Evolutionary conservation across 2,329 filamentous ascomycete genomes (phyloP).

Genomic region (Ceratocystiopsis brevicomis): DNA sequence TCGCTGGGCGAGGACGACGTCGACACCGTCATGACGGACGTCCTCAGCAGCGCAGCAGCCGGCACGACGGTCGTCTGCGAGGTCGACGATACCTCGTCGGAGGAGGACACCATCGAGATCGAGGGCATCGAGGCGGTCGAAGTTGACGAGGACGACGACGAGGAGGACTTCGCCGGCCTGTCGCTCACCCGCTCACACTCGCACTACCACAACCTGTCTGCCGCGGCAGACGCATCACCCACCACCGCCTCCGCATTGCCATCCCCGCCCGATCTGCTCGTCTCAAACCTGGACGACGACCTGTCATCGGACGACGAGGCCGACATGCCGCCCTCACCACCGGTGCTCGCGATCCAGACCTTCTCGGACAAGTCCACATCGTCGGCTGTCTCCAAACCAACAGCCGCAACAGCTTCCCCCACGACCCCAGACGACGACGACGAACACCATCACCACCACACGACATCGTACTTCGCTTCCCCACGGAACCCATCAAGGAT

Average conservation of each 20-base stretch:
- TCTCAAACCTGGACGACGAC: slow-evolving; percentile 36
- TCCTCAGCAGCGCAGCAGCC: too few relatives aligned
- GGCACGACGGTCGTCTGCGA: too few relatives aligned
- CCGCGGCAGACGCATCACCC: slow-evolving; percentile 8
- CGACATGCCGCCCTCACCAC: slow-evolving; percentile 52
- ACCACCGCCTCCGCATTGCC: slow-evolving; percentile 4
- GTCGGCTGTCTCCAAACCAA: slow-evolving; percentile 12
- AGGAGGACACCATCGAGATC: slow-evolving; percentile 10
- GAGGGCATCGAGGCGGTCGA: slow-evolving; percentile 28
- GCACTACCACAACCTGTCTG: slow-evolving; percentile 19
- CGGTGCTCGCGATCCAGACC: slow-evolving; percentile 33
- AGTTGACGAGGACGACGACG: slow-evolving; percentile 34
- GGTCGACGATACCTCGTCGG: not conserved
- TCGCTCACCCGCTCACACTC: slow-evolving; percentile 51
- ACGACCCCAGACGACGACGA: slow-evolving; percentile 23
- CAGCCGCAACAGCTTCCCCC: not conserved
- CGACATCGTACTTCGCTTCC: slow-evolving; percentile 30
- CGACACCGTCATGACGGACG: not conserved
- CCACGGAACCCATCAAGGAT: slow-evolving; percentile 30
- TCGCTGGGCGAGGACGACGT: not conserved
- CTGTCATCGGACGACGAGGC: slow-evolving; percentile 49
- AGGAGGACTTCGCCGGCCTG: slow-evolving; percentile 47
- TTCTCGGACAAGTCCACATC: slow-evolving; percentile 20
- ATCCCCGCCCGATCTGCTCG: slow-evolving; percentile 45
- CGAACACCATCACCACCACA: slow-evolving; percentile 13